Base-by-base conservation (phyloP, 2,329 filamentous ascomycete genomes). In the Dryadomyces quercus-mongolicae region DNA sequence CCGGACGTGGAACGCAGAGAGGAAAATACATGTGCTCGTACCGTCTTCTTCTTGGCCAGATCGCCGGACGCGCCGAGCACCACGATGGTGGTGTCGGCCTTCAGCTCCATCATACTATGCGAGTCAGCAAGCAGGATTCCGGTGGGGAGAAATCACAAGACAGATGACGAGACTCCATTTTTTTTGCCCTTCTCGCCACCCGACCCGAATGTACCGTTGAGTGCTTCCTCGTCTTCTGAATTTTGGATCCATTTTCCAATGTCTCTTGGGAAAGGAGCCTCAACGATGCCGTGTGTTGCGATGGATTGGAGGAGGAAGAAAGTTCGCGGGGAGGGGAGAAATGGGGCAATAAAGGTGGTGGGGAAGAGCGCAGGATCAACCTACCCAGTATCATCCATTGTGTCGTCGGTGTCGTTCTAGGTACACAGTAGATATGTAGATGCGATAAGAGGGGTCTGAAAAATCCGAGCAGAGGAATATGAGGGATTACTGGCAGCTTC, bases 11-110 rank as follows among this genome's bases (percentile, higher is more conserved):
- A 13, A 21, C 5, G 45, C 10, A 6, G 8, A 20, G 46, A 10
- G 47, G 46, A 59, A 55, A 51, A 55, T 53, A 54, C 45, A 56
- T 10, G 34, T 4, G 7, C 5, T 5, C 56, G 52, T 74, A 95
- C 90, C 48, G 93, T 98, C 85, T 98, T 98, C 85, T 98, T 98
- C 81, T 98, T 98, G 52, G 93, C 93, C 62, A 98, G 76, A 78
- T 98, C 93, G 66, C 93, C 93, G 53, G 93, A 98, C 61, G 93
- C 93, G 66, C 93, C 93, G 62, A 98, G 84, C 65, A 98, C 93
- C 65, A 98, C 81, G 66, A 98, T 94, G 68, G 91, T 82, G 61
- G 93, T 98, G 80, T 98, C 94, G 68, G 97, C 89, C 80, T 96
- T 98, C 67, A 98, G 85, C 82, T 98, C 93, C 72, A 94, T 79